Conservation (phyloP, 2,329 filamentous ascomycete genomes). For the Pleoardoris graminearum region DNA sequence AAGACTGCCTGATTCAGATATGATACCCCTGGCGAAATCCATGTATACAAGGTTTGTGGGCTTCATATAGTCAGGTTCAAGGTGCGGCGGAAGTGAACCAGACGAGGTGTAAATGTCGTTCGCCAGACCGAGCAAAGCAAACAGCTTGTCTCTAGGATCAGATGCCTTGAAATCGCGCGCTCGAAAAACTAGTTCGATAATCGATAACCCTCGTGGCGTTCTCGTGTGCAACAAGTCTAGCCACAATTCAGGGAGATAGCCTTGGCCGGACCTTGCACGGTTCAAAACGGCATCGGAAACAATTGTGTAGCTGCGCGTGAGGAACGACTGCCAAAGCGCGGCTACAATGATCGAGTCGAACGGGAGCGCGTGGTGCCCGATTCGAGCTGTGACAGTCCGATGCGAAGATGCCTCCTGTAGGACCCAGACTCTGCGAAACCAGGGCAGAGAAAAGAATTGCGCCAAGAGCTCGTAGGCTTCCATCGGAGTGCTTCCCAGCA, state of each 20-base stretch:
- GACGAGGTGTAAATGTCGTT: slow-evolving; percentile 9
- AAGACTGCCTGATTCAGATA: slow-evolving; percentile 6
- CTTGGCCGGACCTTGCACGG: not conserved
- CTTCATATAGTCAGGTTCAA: slow-evolving; percentile 15
- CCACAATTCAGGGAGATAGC: slow-evolving; percentile 15
- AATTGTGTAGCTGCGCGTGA: slow-evolving; percentile 10
- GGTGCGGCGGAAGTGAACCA: not conserved
- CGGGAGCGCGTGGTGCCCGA: slow-evolving; percentile 4
- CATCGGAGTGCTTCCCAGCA: not conserved
- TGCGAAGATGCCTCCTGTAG: slow-evolving; percentile 16
- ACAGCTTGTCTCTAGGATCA: slow-evolving; percentile 17
- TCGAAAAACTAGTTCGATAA: slow-evolving; percentile 13
- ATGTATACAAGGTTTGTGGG: slow-evolving; percentile 11
- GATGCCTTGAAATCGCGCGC: slow-evolving; percentile 17
- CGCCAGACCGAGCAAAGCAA: slow-evolving; percentile 16
- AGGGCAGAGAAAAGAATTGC: slow-evolving; percentile 13
- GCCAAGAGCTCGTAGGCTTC: slow-evolving; percentile 6
- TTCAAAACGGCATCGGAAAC: not conserved
- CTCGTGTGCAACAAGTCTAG: slow-evolving; percentile 10
- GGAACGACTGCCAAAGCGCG: slow-evolving; percentile 13
- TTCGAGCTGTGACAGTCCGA: slow-evolving; percentile 5
- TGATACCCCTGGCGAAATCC: slow-evolving; percentile 11
- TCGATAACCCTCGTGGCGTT: slow-evolving; percentile 9
- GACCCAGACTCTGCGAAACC: slow-evolving; percentile 19
- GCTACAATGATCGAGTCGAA: slow-evolving; percentile 15